Evolutionary conservation across 2,329 filamentous ascomycete species (phyloP).

Genomic region (Metarhizium humberi): DNA sequence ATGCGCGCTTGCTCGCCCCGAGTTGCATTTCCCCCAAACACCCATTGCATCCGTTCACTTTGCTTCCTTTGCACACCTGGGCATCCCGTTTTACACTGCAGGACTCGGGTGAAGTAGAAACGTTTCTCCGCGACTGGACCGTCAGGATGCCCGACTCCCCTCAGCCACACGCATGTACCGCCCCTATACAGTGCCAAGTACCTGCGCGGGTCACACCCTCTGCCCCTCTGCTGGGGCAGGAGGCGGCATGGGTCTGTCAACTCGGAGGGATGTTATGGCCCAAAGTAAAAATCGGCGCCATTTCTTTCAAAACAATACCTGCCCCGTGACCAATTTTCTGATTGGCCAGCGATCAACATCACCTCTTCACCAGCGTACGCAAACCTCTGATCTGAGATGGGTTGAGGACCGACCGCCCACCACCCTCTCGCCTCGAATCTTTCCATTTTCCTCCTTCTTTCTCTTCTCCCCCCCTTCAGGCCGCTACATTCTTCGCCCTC

Average conservation of each 20-base stretch:
- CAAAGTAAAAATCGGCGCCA: slow-evolving; percentile 22
- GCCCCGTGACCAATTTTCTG: slow-evolving; percentile 27
- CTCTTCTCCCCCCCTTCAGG: slow-evolving; percentile 15
- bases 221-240: background rate
- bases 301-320: slow-evolving; percentile 25
- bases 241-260: background rate
- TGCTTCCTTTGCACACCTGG: too few relatives aligned
- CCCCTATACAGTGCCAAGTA: background rate
- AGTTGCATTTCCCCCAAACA: too few relatives aligned
- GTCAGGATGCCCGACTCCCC: background rate
- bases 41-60: too few relatives aligned
- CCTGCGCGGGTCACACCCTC: background rate
- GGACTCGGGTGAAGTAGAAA: background rate
- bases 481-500: slow-evolving; percentile 13
- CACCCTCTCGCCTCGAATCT: slow-evolving; percentile 8
- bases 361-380: slow-evolving; percentile 23
- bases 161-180: background rate
- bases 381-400: slow-evolving; percentile 18
- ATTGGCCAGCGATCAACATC: slow-evolving; percentile 26
- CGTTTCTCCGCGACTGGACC: background rate
- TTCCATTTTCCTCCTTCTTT: slow-evolving; percentile 11
- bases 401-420: slow-evolving; percentile 13
- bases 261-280: slow-evolving; percentile 13
- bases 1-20: too few relatives aligned
- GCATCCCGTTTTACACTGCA: background rate